Conservation (phyloP, 2,329 filamentous ascomycete species). For the Drechslerella stenobrocha region DNA sequence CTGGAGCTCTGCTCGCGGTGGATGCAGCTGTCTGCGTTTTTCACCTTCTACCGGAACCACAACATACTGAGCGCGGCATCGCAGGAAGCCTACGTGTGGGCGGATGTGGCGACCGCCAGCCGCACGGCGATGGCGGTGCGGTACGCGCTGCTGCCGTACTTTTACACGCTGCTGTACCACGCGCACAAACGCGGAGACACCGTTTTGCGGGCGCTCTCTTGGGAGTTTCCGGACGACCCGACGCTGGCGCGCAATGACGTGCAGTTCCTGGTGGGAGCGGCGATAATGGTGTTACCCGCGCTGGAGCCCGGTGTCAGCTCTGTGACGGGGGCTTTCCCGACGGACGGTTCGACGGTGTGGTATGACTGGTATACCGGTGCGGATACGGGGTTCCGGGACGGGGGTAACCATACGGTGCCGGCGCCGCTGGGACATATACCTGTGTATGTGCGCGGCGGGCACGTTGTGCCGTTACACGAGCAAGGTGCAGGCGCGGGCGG, state of each 20-base stretch:
- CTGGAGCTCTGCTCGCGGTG: constrained; percentile 73
- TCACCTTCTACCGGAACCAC: constrained; percentile 78
- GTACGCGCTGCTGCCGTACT: constrained; percentile 71
- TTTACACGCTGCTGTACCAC: constrained; percentile 72
- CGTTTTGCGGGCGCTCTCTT: constrained; percentile 72
- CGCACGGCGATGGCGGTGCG: constrained; percentile 70
- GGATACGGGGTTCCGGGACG: constrained; percentile 60
- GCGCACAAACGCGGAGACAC: constrained; percentile 69
- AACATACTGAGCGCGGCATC: constrained; percentile 65
- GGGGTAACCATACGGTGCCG: constrained; percentile 64
- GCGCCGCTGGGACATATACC: constrained; percentile 71
- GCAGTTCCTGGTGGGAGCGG: constrained; percentile 72
- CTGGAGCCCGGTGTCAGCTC: constrained; percentile 65
- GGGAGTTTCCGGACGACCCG: constrained; percentile 74
- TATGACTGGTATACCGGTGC: constrained; percentile 79
- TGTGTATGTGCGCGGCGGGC: constrained; percentile 70
- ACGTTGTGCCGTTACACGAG: constrained; percentile 69
- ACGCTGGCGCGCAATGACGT: constrained; percentile 67
- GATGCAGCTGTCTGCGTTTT: constrained; percentile 74
- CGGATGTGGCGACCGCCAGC: constrained; percentile 66
- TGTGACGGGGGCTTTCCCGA: constrained; percentile 72
- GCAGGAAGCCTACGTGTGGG: constrained; percentile 75
- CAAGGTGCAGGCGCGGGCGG: no score
- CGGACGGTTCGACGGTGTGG: constrained; percentile 66
- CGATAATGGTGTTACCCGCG: constrained; percentile 69